Conservation (phyloP, 2,329 filamentous ascomycete species). For the Cyphellophora attinorum region DNA sequence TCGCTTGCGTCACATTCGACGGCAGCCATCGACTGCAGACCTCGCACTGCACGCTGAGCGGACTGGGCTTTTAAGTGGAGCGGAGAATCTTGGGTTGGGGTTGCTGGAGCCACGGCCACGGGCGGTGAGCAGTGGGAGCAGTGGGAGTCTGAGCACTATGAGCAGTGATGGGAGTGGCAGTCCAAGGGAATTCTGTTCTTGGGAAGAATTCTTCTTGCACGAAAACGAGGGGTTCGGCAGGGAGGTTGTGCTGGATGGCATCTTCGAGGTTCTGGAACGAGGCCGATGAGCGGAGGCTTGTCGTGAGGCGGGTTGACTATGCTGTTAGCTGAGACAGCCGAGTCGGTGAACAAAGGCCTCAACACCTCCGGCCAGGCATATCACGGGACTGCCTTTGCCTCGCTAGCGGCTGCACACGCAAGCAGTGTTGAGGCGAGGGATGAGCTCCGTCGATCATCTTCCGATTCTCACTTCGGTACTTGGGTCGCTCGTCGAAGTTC, state of each 20-base stretch:
- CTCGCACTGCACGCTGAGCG: slow-evolving; percentile 33
- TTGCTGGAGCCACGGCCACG: slow-evolving; percentile 35
- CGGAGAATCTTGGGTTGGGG: slow-evolving; percentile 29
- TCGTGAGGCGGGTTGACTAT: too few species aligned
- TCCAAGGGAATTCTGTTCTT: too few species aligned
- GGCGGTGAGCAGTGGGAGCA: neutral
- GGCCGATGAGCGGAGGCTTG: slow-evolving; percentile 3
- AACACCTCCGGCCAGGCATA: too few species aligned
- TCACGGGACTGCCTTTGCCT: too few species aligned
- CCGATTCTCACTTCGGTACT: too few species aligned
- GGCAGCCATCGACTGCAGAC: slow-evolving; percentile 33
- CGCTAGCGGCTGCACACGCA: too few species aligned
- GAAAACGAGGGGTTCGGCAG: slow-evolving; percentile 1
- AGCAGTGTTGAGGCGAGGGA: too few species aligned
- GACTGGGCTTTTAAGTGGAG: slow-evolving; percentile 25
- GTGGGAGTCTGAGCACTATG: slow-evolving; percentile 2
- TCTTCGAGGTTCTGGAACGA: slow-evolving; percentile 36
- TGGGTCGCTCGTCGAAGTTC: too few species aligned
- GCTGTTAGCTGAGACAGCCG: too few species aligned
- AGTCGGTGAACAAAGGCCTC: too few species aligned
- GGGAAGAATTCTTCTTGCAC: too few species aligned
- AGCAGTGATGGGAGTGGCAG: slow-evolving; percentile 1
- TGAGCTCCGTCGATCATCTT: too few species aligned
- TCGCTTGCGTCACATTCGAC: slow-evolving; percentile 23
- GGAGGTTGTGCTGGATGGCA: slow-evolving; percentile 33